These are phyloP conservation scores for Ocimum tenuiflorum DNA, from an alignment of 257 asterid genomes.

Conservation along the genomic window DNA sequence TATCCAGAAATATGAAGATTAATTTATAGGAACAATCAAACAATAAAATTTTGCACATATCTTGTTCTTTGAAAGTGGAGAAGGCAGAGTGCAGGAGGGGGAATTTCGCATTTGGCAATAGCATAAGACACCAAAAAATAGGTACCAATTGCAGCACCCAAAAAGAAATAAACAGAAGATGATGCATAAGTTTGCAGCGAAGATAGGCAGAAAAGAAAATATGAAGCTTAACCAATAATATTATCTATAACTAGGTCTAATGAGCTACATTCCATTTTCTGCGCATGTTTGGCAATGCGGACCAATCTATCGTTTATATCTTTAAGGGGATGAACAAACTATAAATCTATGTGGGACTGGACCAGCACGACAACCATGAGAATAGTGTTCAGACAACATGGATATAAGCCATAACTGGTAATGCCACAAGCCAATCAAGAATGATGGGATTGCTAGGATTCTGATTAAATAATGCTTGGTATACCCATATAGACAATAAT, in stretches of 20 bases:
- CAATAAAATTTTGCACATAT: not conserved
- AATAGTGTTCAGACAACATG: not conserved
- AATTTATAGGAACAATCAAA: not conserved
- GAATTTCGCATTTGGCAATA: not conserved
- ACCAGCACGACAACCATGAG: slow-evolving; percentile 6
- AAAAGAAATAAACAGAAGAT: not conserved
- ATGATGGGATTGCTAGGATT: not conserved
- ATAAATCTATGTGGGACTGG: not conserved
- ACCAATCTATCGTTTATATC: not conserved
- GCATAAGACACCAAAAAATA: not conserved
- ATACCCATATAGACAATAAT: not conserved
- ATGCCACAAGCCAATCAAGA: not conserved
- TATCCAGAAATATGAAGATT: not conserved
- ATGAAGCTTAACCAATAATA: not conserved
- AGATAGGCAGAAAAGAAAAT: not conserved
- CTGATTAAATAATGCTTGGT: not conserved
- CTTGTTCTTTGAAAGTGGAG: not conserved
- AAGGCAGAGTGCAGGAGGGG: not conserved
- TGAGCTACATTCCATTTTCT: not conserved
- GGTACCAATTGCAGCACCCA: not conserved
- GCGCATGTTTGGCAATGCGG: not conserved
- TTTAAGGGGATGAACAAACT: not conserved
- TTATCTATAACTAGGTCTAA: not conserved
- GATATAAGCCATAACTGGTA: not conserved
- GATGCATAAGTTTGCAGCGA: not conserved